Percentiles rank a stretch among this genome's conserved stretches.
phyloP scores from a whole-genome alignment of 73 alveolate species.

The Paramecium pentaurelia region DNA sequence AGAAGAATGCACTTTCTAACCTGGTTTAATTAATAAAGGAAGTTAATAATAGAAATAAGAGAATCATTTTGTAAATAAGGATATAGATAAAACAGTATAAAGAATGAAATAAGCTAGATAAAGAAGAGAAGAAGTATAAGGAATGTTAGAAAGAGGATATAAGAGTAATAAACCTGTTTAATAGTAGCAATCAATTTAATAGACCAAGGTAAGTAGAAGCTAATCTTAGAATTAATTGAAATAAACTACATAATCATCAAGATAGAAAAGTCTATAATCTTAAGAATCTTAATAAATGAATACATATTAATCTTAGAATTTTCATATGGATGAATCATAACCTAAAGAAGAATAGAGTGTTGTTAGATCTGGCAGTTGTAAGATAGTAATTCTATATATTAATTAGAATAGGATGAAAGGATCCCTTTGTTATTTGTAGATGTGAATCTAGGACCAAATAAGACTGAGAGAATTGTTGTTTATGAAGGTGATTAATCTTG shows the following conservation, averaged over 20 bases:
- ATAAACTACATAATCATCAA: background rate
- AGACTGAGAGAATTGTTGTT: constrained; percentile 88
- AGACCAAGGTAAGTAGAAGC: background rate
- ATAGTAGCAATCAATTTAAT: background rate
- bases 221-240: background rate
- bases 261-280: background rate
- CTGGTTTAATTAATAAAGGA: constrained; percentile 7
- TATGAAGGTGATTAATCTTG: constrained; percentile 94
- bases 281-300: background rate
- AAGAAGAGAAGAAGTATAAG: constrained; percentile 57
- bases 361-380: constrained; percentile 10
- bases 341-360: background rate
- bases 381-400: background rate
- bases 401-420: constrained; percentile 41
- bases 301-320: background rate
- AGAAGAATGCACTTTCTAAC: constrained; percentile 62
- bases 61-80: constrained; percentile 21
- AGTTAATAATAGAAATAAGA: background rate
- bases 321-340: background rate
- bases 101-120: constrained; percentile 56
- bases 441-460: constrained; percentile 94
- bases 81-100: constrained; percentile 49
- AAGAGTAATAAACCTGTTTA: background rate
- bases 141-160: constrained; percentile 58
- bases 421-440: constrained; percentile 89